A percentile compares a stretch with the other conserved stretches of the same genome.
Conservation (phyloP, 2,329 filamentous ascomycete species). For the Ampelomyces quisqualis region DNA sequence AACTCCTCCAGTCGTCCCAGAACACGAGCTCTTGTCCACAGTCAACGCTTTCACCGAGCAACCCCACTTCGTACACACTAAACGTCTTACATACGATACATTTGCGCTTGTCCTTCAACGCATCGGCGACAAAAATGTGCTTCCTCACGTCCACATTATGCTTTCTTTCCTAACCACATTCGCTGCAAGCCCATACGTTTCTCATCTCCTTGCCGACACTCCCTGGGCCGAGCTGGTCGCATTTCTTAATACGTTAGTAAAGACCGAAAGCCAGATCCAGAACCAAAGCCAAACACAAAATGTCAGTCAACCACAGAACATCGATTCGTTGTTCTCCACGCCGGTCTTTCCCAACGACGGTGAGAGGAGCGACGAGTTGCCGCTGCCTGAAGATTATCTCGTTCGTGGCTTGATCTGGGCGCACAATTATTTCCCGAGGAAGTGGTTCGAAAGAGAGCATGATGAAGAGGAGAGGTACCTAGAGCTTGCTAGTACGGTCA, state of each 20-base stretch:
- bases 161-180: slow-evolving; percentile 59
- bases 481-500: slow-evolving; percentile 60
- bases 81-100: slow-evolving; percentile 48
- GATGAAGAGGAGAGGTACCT: slow-evolving; percentile 69
- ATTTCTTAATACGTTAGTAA: slow-evolving; percentile 57
- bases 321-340: slow-evolving; percentile 34
- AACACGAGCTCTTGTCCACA: slow-evolving; percentile 19
- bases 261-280: slow-evolving; percentile 35
- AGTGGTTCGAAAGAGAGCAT: slow-evolving; percentile 62
- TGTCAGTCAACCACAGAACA: slow-evolving; percentile 19
- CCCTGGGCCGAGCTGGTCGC: slow-evolving; percentile 55
- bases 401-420: slow-evolving; percentile 65
- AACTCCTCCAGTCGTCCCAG: slow-evolving; percentile 13
- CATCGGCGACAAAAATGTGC: slow-evolving; percentile 58
- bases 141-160: slow-evolving; percentile 64
- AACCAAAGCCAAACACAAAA: slow-evolving; percentile 8
- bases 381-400: slow-evolving; percentile 68
- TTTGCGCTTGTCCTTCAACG: slow-evolving; percentile 54
- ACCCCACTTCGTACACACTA: slow-evolving; percentile 38
- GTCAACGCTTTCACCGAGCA: slow-evolving; percentile 16
- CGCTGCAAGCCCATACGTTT: slow-evolving; percentile 41
- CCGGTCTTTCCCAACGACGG: slow-evolving; percentile 51
- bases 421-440: slow-evolving; percentile 58
- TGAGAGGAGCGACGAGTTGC: slow-evolving; percentile 46
- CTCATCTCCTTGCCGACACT: slow-evolving; percentile 38